Evolutionary conservation across 1,284 basidiomycete genomes (phyloP).

Genomic region (Amylostereum areolatum): DNA sequence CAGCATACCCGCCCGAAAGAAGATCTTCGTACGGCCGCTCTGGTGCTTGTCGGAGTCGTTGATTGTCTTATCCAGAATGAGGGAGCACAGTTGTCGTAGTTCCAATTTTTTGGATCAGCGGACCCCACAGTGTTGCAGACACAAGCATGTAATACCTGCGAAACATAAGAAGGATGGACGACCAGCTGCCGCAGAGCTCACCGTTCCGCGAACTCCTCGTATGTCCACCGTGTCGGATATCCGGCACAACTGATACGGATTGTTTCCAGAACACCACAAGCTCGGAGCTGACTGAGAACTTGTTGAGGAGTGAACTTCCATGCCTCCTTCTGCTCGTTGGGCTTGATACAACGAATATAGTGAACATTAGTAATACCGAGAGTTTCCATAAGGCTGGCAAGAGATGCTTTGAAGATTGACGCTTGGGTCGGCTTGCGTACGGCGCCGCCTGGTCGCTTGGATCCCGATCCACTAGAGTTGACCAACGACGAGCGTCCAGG

Average conservation of each 20-base stretch:
- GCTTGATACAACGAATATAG: conserved; percentile 99
- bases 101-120: conserved; percentile 78
- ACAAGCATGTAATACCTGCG: conserved; percentile 95
- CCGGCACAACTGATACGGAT: conserved; percentile 99
- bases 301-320: conserved; percentile 98
- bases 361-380: conserved; percentile 97
- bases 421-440: conserved; percentile 94
- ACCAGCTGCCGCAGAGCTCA: conserved; percentile 29
- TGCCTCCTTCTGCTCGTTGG: conserved; percentile 93
- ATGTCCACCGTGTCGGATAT: conserved; percentile 98
- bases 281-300: conserved; percentile 91
- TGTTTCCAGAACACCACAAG: conserved; percentile 98
- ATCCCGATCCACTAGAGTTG: conserved; percentile 37
- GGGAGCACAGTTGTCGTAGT: conserved; percentile 76
- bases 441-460: conserved; percentile 62
- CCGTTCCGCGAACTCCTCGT: conserved; percentile 99
- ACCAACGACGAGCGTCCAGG: conserved; percentile 75
- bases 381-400: conserved; percentile 95
- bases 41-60: conserved; percentile 96
- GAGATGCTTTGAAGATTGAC: conserved; percentile 95
- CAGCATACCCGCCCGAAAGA: conserved; percentile 99
- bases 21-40: conserved; percentile 95
- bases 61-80: conserved; percentile 84
- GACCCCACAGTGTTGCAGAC: conserved; percentile 79
- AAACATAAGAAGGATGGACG: conserved; percentile 2